These are phyloP conservation scores for Cyberlindnera mississippiensis DNA, from an alignment of 805 yeast genomes.

Conservation along the genomic window DNA sequence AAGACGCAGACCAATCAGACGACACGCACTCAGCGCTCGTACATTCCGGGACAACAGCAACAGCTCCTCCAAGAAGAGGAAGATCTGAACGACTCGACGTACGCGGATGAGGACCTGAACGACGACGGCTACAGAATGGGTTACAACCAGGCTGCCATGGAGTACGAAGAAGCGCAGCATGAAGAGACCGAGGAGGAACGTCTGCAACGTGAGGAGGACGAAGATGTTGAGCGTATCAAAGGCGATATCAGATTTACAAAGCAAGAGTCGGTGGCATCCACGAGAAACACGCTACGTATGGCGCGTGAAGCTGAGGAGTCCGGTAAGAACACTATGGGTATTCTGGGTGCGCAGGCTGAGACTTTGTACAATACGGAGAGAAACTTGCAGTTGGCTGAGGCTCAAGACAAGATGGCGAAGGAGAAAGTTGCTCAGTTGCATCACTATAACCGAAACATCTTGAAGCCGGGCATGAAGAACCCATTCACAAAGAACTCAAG, in stretches of 20 bases:
- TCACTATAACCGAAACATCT: slow-evolving; percentile 73
- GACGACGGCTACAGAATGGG: slow-evolving; percentile 21
- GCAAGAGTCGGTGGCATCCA: slow-evolving; percentile 80
- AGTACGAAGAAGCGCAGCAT: slow-evolving; percentile 25
- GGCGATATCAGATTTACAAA: slow-evolving; percentile 79
- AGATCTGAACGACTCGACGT: slow-evolving; percentile 16
- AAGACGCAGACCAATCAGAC: slow-evolving; percentile 8
- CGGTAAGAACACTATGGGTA: slow-evolving; percentile 81
- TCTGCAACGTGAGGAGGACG: slow-evolving; percentile 61
- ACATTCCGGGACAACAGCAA: slow-evolving; percentile 11
- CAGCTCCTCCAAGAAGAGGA: slow-evolving; percentile 8
- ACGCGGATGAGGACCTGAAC: slow-evolving; percentile 31
- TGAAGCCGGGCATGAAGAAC: slow-evolving; percentile 75
- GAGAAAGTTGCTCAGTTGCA: slow-evolving; percentile 77
- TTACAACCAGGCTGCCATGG: slow-evolving; percentile 31
- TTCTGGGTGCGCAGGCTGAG: slow-evolving; percentile 93
- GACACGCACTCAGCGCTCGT: slow-evolving; percentile 7
- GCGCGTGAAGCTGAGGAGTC: slow-evolving; percentile 70
- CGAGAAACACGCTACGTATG: slow-evolving; percentile 74
- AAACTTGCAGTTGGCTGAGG: slow-evolving; percentile 69
- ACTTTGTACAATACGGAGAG: slow-evolving; percentile 76
- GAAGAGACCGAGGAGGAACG: slow-evolving; percentile 28
- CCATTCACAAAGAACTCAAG: slow-evolving; percentile 86
- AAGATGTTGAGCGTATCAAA: slow-evolving; percentile 82
- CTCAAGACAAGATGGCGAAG: slow-evolving; percentile 79